Evolutionary conservation across 306 rosid genomes (phyloP), one percentile per base, ranked within the genome.

Genomic region (Sicyos edulis): DNA sequence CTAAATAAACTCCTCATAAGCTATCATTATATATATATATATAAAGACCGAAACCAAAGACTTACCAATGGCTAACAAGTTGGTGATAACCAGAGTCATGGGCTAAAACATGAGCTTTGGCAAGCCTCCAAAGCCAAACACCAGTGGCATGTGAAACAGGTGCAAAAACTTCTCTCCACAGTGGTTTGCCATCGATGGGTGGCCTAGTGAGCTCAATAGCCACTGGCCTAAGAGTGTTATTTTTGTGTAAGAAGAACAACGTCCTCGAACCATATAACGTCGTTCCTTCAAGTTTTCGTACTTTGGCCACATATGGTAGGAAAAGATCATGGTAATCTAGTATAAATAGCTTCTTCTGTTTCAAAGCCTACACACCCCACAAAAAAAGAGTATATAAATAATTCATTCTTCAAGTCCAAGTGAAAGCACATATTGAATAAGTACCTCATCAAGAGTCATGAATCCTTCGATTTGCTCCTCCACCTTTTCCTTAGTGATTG

Each of bases 101-200:
- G 52, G 98, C 90, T 66, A 88, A 86, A 69, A 90, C 86, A 72
- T 92, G 98, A 69, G 89, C 78, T 78, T 90, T 90, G 70, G 98
- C 98, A 9, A 92, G 60, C 75, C 96, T 85, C 98, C 98, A 92
- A 10, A 92, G 91, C 98, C 96, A 92, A 52, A 85, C 76, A 3
- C 62, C 77, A 9, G 96, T 90, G 15, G 96, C 78, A 70, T 90
- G 80, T 88, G 88, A 90, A 6, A 64, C 0, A 3, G 96, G 96
- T 3, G 55, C 66, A 60, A 61, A 85, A 6, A 83, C 96, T 45
- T 87, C 50, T 61, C 81, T 88, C 96, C 98, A 92, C 10, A 76
- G 87, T 0, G 91, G 90, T 69, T 87, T 90, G 47, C 73, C 93
- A 1, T 80, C 81, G 1, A 88, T 80, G 0, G 88, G 90, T 16